Evolutionary conservation across 2,329 filamentous ascomycete species (phyloP).

Genomic region (Ceratocystis cacaofunesta): DNA sequence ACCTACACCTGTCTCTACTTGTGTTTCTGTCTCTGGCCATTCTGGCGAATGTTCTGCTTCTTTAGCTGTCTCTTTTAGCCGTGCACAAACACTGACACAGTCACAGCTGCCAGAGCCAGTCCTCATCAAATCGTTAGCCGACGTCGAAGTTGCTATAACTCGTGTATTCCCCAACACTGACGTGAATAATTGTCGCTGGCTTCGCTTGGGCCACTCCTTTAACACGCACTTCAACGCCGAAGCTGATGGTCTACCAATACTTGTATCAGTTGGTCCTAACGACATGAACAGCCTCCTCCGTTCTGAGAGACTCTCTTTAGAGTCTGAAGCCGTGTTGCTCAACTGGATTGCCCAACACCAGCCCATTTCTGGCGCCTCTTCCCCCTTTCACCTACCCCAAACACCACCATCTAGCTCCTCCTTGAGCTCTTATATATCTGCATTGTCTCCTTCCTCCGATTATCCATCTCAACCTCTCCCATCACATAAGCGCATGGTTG

Average conservation of each 20-base stretch:
- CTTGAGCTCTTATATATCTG: not conserved
- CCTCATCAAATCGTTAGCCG: slow-evolving; percentile 15
- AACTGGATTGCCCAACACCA: slow-evolving; percentile 14
- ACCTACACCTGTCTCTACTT: not conserved
- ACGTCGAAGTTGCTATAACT: slow-evolving; percentile 24
- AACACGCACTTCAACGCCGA: slow-evolving; percentile 14
- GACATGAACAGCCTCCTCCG: slow-evolving; percentile 13
- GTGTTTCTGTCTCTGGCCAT: not conserved
- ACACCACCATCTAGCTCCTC: not conserved
- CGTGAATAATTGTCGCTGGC: slow-evolving; percentile 21
- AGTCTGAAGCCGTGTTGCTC: slow-evolving; percentile 14
- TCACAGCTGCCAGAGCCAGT: slow-evolving; percentile 2
- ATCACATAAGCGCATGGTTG: not conserved
- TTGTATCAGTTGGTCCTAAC: slow-evolving; percentile 15
- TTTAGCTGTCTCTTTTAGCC: slow-evolving; percentile 7
- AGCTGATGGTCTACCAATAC: slow-evolving; percentile 11
- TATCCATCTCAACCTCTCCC: not conserved
- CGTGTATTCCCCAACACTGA: slow-evolving; percentile 23
- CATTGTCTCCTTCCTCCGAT: slow-evolving; percentile 1
- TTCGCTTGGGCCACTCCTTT: slow-evolving; percentile 14
- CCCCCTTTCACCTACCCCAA: slow-evolving; percentile 1
- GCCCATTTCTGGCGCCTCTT: not conserved
- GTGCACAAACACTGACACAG: slow-evolving; percentile 1
- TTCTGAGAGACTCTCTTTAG: slow-evolving; percentile 10
- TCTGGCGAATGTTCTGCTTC: not conserved